Evolutionary conservation across 768 basidiomycete species (phyloP).

Genomic region (Mrakia hoshinonis): DNA sequence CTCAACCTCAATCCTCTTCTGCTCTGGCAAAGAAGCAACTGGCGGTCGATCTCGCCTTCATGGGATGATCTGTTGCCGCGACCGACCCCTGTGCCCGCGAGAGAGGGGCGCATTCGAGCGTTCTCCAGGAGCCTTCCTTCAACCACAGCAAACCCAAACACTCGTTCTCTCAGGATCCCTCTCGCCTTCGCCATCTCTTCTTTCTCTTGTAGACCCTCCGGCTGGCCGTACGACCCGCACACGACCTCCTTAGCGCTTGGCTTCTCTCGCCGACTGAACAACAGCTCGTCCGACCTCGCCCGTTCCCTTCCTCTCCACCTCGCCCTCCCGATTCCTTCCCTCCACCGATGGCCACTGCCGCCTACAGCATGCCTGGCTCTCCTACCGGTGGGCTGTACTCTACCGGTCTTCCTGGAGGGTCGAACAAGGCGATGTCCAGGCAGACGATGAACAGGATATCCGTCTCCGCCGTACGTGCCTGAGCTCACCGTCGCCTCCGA

Average conservation of each 20-base stretch:
- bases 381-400: background rate
- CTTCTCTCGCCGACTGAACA: constrained; percentile 32
- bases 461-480: constrained; percentile 22
- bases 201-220: no score
- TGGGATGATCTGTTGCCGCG: no score
- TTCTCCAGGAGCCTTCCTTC: background rate
- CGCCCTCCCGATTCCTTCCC: background rate
- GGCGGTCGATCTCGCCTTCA: no score
- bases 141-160: background rate
- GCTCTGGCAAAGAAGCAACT: background rate
- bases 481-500: background rate
- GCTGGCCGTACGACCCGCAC: no score
- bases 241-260: constrained; percentile 31
- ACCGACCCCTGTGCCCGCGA: background rate
- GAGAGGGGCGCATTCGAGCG: background rate
- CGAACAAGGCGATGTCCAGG: background rate
- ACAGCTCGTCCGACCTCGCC: constrained; percentile 31
- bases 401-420: background rate
- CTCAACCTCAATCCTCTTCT: no score
- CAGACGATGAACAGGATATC: constrained; percentile 27
- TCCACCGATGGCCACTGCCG: constrained; percentile 23
- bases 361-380: constrained; percentile 1
- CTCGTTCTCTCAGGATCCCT: background rate
- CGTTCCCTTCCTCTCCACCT: constrained; percentile 26
- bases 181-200: constrained; percentile 31